Evolutionary conservation across 495 filamentous ascomycete species (phyloP), one percentile per base, ranked within the genome.

Genomic region (Penicillium flavigenum): DNA sequence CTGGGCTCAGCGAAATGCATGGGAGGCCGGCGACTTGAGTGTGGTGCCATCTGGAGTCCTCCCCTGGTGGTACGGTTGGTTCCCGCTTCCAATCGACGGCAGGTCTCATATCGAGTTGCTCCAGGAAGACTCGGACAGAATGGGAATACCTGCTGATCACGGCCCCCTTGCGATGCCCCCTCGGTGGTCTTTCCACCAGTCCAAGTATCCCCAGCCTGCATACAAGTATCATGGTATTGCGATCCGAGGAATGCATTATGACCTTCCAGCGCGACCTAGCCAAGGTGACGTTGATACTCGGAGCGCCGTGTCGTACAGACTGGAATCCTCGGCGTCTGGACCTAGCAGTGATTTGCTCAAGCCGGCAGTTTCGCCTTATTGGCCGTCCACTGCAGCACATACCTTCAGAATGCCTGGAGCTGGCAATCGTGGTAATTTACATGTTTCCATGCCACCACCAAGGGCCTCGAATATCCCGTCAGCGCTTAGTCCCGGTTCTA

Each of bases 331-430:
- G 7, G 59, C 65, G 9, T 61, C 62, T 6, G 54, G 42, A 5
- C 54, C 53, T 10, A 59, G 48, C 51, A 57, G 65, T 54, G 66
- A 72, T 31, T 41, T 63, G 29, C 59, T 56, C 22, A 73, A 66
- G 45, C 67, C 74, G 4, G 63, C 54, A 9, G 60, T 70, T 31
- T 61, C 74, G 11, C 62, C 74, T 26, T 71, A 72, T 1, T 73
- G 71, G 69, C 75, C 72, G 8, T 74, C 74, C 17, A 76, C 68
- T 38, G 69, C 63, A 22, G 72, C 75, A 7, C 76, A 78, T 62
- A 75, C 67, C 47, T 60, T 65, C 29, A 64, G 61, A 26, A 62
- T 76, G 50, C 71, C 68, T n/a, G 57, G 61, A 4, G 59, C 55
- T 14, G 57, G 52, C 14, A 68, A 57, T 41, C 71, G 66, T 22